Evolutionary conservation across 2,329 filamentous ascomycete genomes (phyloP), one percentile per base, ranked within the genome.

Genomic region (Aspergillus jensenii): DNA sequence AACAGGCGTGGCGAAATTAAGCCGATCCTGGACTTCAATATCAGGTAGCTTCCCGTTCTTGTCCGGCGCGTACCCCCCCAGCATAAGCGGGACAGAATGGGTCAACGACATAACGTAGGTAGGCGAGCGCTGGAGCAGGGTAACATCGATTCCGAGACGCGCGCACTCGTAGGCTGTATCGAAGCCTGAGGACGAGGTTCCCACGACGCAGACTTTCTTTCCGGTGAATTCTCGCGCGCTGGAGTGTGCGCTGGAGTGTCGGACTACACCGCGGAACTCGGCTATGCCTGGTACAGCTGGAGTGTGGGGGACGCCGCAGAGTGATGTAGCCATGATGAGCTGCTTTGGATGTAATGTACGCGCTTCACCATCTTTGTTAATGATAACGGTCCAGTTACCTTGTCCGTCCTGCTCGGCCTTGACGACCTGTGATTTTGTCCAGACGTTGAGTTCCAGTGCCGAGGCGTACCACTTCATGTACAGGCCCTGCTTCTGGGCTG

Each of bases 71-170:
- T 71, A 71, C 37, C 52, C 56, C 17, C 67, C 68, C 40, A 71
- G 59, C 23, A 63, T 60, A 5, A 67, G 65, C 1, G 69, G 68
- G 45, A 72, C 70, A 19, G 27, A 31, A 31, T 31, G 27, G 8
- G 27, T 31, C 27, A 31, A 11, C 1, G 71, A 74, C 68, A 74
- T 72, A 50, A 74, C 60, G 31, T 72, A 71, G 3, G 71, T 72
- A 1, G 69, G 67, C 5, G 69, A 72, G 2, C 71, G 44, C 68
- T 70, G 68, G 27, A 70, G 61, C 11, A 70, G 61, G 1, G 67
- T 70, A 9, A 70, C 67, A 35, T 70, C 67, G 47, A 68, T 67
- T 37, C 67, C 67, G 3, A 59, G 57, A 6, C 66, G 62, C 0
- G 65, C 54, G 33, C 59, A 69, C 17, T 70, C 68, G 43, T 61